Percentiles rank a stretch among this genome's conserved stretches.
Evolutionary conservation across 768 basidiomycete genomes (phyloP).

Genomic region (Guyanaporus albipodus): DNA sequence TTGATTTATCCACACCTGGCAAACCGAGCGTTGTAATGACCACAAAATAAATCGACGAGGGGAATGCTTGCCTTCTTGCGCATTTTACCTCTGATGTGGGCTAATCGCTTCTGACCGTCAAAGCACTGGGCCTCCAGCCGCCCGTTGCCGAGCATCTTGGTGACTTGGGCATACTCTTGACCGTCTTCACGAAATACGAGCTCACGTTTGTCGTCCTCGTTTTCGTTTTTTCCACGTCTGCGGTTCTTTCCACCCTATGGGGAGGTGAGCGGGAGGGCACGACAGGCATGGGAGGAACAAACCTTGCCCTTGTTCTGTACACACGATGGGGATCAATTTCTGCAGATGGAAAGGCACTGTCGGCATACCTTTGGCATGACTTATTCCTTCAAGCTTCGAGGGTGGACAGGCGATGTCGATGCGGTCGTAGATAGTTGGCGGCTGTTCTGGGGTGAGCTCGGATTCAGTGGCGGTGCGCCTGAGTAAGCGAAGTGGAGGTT

Average conservation of each 20-base stretch:
- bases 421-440: too few relatives aligned
- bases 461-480: slow-evolving; percentile 5
- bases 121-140: slow-evolving; percentile 95
- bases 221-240: slow-evolving; percentile 99
- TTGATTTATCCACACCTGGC: slow-evolving; percentile 97
- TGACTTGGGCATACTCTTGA: slow-evolving; percentile 98
- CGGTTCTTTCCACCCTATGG: slow-evolving; percentile 96
- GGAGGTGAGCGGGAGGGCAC: not conserved
- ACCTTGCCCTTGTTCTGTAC: slow-evolving; percentile 29
- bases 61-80: slow-evolving; percentile 80
- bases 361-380: slow-evolving; percentile 28
- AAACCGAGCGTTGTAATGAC: slow-evolving; percentile 5
- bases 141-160: slow-evolving; percentile 98
- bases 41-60: not conserved
- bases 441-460: too few relatives aligned
- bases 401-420: too few relatives aligned
- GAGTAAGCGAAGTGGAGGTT: not conserved
- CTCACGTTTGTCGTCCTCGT: slow-evolving; percentile 98
- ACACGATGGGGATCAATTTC: slow-evolving; percentile 1
- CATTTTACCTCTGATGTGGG: slow-evolving; percentile 99
- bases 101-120: slow-evolving; percentile 96
- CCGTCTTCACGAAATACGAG: slow-evolving; percentile 98
- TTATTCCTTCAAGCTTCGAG: too few relatives aligned
- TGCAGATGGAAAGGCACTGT: not conserved
- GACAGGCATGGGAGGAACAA: slow-evolving; percentile 1